Base-by-base conservation (phyloP, 2,329 filamentous ascomycete species). In the Ustilaginoidea virens region DNA sequence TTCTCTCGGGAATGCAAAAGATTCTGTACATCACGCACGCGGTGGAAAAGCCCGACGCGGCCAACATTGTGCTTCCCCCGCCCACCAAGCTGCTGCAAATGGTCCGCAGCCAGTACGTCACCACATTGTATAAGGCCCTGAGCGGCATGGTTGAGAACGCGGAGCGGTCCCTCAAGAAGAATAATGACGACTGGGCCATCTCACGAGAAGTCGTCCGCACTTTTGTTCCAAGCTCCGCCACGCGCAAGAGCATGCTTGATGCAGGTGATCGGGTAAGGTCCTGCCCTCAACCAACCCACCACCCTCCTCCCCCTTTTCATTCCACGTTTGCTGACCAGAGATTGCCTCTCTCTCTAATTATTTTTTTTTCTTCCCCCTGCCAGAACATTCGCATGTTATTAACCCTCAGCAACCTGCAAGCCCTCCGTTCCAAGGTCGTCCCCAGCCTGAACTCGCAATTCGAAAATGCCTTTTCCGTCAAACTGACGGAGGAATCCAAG, bases 141-240 rank as follows among this genome's bases (percentile, higher is more conserved):
- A 92, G 82, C 43, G 90, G 87, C 14, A 87, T 98, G 74, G 85
- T 98, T 1, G 90, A 96, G 54, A 96, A 93, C 51, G 87, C 90
- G 3, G 85, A 96, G 54, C 73, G 74, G 33, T 68, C 75, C 3
- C 52, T 74, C 10, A 70, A 74, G 40, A 73, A 71, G 40, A 58
- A 69, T 1, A 73, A 77, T 25, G 67, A 73, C 34, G 67, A 72
- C 32, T 74, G 69, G 69, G 65, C 60, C 0, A 58, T 60, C 3
- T 60, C 65, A 11, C 42, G 48, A 12, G 63, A 66, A 10, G 47
- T 51, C 5, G 53, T 56, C 21, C 49, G 58, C 6, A 40, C 48
- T 9, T 42, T 48, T 12, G 28, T 28, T 2, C 21, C 33, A 17
- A 27, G 19, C n/a, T 26, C 30, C n/a, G n/a, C 25, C 11, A 51